Base-by-base conservation (phyloP, 2,329 filamentous ascomycete species). In the Verticillium isaacii region DNA sequence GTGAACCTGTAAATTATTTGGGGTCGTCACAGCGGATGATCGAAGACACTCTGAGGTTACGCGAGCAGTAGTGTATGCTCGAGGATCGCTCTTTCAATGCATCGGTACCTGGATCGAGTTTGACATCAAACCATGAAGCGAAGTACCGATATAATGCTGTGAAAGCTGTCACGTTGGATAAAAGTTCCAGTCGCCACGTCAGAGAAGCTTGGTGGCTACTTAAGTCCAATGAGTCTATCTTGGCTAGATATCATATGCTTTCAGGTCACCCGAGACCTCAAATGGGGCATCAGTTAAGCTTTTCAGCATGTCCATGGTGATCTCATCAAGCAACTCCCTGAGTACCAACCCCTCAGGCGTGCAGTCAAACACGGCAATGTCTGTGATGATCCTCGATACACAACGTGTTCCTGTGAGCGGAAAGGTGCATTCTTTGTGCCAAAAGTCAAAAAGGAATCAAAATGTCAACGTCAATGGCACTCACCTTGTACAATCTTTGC, bases 341-440 rank as follows among this genome's bases (percentile, higher is more conserved):
- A 97, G 80, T 4, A 90, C 96, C 65, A 97, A 79, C 2, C 93
- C 93, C 34, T 90, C 81, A 3, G 88, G 84, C 69, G 93, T 93
- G 73, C 96, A 91, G 61, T 96, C 92, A 66, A 94, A 87, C 70
- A 91, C 91, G 73, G 89, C 87, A 70, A 93, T 78, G 69, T 93
- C 93, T 0, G 93, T 97, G 71, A 97, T 97, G 67, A 97, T 97
- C 66, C 91, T 87, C 66, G 89, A 93, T 59, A 97, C 93, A 68
- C 92, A 96, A 32, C 90, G 84, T 67, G 89, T 90, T 41, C 93
- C 93, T 1, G 93, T 97, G 71, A 97, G 78, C 17, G 93, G 93
- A 78, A 97, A 94, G 62, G 92, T 91, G 78, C 93, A 97, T 79
- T 97, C 91, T 82, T 15, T 3, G 29, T 11, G 32, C 15, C 34